Evolutionary conservation across 2,329 filamentous ascomycete species (phyloP).

Genomic region (Talaromyces sp.): DNA sequence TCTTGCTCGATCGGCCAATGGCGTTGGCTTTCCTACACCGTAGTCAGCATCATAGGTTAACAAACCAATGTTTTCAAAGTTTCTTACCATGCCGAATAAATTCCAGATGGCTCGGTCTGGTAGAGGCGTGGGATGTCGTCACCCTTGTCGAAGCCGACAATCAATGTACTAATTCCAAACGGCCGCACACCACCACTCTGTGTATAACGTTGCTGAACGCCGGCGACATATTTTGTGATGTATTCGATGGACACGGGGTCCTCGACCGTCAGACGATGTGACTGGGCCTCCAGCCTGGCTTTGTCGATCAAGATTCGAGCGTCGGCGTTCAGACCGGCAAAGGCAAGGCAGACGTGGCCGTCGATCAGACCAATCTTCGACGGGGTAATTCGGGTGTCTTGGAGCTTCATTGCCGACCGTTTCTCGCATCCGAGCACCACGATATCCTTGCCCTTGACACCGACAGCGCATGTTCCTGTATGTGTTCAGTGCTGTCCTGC

Average conservation of each 20-base stretch:
- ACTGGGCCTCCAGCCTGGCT: constrained; percentile 93
- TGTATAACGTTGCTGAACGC: constrained; percentile 97
- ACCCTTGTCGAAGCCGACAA: constrained; percentile 96
- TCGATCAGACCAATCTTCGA: constrained; percentile 98
- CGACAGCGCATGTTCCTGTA: constrained; percentile 93
- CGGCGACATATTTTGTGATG: constrained; percentile 97
- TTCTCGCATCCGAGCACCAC: constrained; percentile 98
- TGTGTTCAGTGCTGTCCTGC: not conserved
- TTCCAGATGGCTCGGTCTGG: constrained; percentile 98
- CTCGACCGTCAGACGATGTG: constrained; percentile 92
- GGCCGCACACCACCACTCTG: constrained; percentile 96
- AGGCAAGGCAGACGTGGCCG: constrained; percentile 92
- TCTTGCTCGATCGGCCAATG: constrained; percentile 97
- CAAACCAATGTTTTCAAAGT: not conserved
- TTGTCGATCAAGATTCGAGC: constrained; percentile 98
- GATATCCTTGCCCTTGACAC: constrained; percentile 89
- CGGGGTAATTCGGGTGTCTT: constrained; percentile 97
- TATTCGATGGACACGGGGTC: constrained; percentile 98
- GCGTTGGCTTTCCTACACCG: constrained; percentile 89
- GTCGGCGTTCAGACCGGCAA: constrained; percentile 95
- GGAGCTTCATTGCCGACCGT: constrained; percentile 97
- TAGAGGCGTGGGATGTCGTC: constrained; percentile 86
- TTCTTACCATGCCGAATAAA: constrained; percentile 93
- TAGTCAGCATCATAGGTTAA: constrained; percentile 11
- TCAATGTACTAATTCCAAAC: constrained; percentile 97